A percentile compares a stretch with the other conserved stretches of the same genome.
These are phyloP conservation scores for Penicillium hordei DNA, from an alignment of 2,329 filamentous ascomycete species.

Conservation along the genomic window DNA sequence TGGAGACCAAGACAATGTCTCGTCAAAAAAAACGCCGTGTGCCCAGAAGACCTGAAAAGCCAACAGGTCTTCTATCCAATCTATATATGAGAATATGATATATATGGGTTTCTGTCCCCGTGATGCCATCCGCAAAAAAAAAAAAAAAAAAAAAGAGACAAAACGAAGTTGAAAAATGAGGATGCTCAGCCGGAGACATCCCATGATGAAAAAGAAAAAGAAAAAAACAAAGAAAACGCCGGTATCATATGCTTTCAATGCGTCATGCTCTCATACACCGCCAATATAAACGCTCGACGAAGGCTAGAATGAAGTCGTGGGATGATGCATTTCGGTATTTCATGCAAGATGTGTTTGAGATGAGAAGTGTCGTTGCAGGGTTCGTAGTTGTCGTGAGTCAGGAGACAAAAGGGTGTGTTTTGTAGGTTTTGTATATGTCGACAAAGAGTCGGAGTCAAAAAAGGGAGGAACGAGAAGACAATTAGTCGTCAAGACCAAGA, in stretches of 20 bases:
- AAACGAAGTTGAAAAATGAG: not conserved
- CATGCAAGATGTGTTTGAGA: slow-evolving; percentile 13
- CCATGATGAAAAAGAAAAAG: slow-evolving; percentile 13
- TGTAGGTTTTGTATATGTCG: not conserved
- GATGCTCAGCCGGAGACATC: slow-evolving; percentile 7
- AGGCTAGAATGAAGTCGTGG: slow-evolving; percentile 19
- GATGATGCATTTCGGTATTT: slow-evolving; percentile 14
- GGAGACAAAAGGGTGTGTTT: not conserved
- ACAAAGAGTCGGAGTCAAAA: not conserved
- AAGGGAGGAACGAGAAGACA: not conserved
- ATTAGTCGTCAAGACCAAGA: slow-evolving; percentile 23
- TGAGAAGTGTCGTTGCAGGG: slow-evolving; percentile 12
- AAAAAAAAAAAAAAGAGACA: not conserved
- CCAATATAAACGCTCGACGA: slow-evolving; percentile 28
- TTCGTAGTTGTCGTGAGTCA: slow-evolving; percentile 6
- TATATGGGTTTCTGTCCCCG: slow-evolving; percentile 4
- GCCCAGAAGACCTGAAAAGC: slow-evolving; percentile 3
- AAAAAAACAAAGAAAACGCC: slow-evolving; percentile 21
- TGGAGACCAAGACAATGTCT: slow-evolving; percentile 22
- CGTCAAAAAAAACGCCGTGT: slow-evolving; percentile 22
- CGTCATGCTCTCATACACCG: slow-evolving; percentile 31
- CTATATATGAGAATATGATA: slow-evolving; percentile 12
- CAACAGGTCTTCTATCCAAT: slow-evolving; percentile 8
- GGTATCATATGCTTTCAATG: slow-evolving; percentile 26
- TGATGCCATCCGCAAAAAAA: slow-evolving; percentile 20